phyloP scores from a whole-genome alignment of 2,329 filamentous ascomycete genomes.

The Penicillium sp. region DNA sequence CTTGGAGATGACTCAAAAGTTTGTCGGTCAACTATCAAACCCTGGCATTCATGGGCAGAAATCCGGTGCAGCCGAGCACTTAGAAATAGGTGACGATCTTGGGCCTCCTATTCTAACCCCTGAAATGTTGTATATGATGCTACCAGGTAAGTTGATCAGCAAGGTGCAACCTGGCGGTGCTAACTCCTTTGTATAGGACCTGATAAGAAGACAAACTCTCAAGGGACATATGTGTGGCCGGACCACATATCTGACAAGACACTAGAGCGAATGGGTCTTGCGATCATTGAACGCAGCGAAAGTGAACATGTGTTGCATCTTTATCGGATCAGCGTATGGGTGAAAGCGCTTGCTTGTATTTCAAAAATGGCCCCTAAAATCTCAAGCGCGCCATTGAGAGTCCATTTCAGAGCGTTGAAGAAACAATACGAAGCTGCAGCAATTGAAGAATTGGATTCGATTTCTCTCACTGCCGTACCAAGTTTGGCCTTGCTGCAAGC shows the following conservation, averaged over 20 bases:
- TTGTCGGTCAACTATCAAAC: constrained; percentile 27
- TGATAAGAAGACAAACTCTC: constrained; percentile 24
- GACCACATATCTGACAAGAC: constrained; percentile 27
- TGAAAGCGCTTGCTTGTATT: constrained; percentile 25
- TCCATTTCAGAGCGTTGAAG: constrained; percentile 24
- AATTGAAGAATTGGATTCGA: constrained; percentile 21
- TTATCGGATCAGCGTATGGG: constrained; percentile 26
- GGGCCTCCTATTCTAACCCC: constrained; percentile 21
- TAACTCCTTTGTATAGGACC: constrained; percentile 5
- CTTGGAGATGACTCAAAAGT: constrained; percentile 22
- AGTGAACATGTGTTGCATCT: constrained; percentile 22
- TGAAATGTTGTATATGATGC: constrained; percentile 29
- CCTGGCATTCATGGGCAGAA: constrained; percentile 21
- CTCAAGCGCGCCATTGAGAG: constrained; percentile 18
- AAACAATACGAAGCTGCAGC: constrained; percentile 25
- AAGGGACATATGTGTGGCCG: constrained; percentile 25
- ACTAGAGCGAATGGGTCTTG: constrained; percentile 28
- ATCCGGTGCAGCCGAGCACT: constrained; percentile 7
- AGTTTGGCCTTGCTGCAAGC: constrained; percentile 27
- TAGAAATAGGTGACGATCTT: constrained; percentile 15
- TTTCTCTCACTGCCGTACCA: constrained; percentile 23
- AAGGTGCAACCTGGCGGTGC: neutral
- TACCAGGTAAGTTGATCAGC: constrained; percentile 18
- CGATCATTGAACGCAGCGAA: constrained; percentile 25
- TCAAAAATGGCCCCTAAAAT: constrained; percentile 23